These are phyloP conservation scores for Solanum habrochaites DNA, from an alignment of 257 asterid genomes.

Conservation along the genomic window DNA sequence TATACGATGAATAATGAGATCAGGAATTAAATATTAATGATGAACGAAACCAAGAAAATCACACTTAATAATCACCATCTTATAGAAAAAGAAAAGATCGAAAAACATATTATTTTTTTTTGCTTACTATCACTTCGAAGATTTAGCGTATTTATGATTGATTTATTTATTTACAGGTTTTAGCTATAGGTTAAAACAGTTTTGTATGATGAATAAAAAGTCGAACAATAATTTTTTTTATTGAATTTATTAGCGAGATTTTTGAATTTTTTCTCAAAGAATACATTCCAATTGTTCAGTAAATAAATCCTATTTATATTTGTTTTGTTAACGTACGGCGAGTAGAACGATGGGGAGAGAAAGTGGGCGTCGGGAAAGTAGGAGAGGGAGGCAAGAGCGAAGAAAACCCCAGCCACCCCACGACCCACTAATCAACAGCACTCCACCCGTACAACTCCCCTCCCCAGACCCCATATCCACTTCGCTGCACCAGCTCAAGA, in stretches of 20 bases:
- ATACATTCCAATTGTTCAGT: not conserved
- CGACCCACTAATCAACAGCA: too few relatives aligned
- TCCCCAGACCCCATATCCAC: too few relatives aligned
- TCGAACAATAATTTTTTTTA: not conserved
- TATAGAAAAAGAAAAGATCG: not conserved
- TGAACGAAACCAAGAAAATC: too few relatives aligned
- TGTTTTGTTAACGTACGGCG: not conserved
- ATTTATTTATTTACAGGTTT: too few relatives aligned
- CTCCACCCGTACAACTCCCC: too few relatives aligned
- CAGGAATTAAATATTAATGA: too few relatives aligned
- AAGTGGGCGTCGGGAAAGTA: too few relatives aligned
- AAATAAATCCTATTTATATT: not conserved
- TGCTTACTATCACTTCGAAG: not conserved
- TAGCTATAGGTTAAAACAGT: not conserved
- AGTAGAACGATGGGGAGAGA: too few relatives aligned
- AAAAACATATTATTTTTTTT: not conserved
- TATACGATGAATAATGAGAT: rapidly evolving
- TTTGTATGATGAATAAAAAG: not conserved
- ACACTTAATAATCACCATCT: not conserved
- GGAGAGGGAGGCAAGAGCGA: too few relatives aligned
- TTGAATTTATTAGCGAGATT: not conserved
- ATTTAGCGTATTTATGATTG: too few relatives aligned
- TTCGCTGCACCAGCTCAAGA: too few relatives aligned
- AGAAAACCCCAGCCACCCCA: too few relatives aligned
- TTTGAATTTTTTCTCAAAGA: not conserved